phyloP scores from a whole-genome alignment of 495 filamentous ascomycete species.

The Viridothelium virens region DNA sequence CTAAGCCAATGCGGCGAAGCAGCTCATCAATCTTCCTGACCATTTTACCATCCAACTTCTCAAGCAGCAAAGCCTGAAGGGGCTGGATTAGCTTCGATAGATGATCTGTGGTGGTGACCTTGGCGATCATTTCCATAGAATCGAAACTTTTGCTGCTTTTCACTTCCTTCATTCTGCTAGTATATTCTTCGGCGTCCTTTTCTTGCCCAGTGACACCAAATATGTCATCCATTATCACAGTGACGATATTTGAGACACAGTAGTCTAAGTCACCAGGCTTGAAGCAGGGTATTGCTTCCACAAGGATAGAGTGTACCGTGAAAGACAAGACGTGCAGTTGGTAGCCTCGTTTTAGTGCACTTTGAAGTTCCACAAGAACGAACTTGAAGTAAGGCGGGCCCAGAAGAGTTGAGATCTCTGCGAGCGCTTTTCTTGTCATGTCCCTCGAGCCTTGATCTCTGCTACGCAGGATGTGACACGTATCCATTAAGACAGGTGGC shows the following conservation, averaged over 20 bases:
- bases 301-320: conserved; percentile 86
- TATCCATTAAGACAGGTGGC: conserved; percentile 77
- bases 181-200: conserved; percentile 93
- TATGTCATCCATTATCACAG: conserved; percentile 92
- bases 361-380: conserved; percentile 83
- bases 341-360: conserved; percentile 72
- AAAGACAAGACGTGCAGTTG: conserved; percentile 94
- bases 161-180: conserved; percentile 92
- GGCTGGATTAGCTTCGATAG: conserved; percentile 71
- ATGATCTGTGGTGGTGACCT: conserved; percentile 62
- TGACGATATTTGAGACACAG: conserved; percentile 66
- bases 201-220: conserved; percentile 95
- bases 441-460: conserved; percentile 82
- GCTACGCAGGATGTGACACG: conserved; percentile 85
- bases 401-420: conserved; percentile 68
- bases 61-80: conserved; percentile 64
- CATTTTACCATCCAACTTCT: conserved; percentile 72
- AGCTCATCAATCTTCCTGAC: conserved; percentile 87
- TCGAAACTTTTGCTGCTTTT: conserved; percentile 97
- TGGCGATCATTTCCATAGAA: conserved; percentile 89
- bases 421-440: conserved; percentile 77
- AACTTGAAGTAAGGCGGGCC: conserved; percentile 81
- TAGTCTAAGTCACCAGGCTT: conserved; percentile 81
- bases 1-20: conserved; percentile 70
- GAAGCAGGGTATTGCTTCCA: conserved; percentile 64